Percentiles rank a stretch among this genome's conserved stretches.
Evolutionary conservation across 345 rosid species (phyloP).

Genomic region (Sisymbrium altissimum): DNA sequence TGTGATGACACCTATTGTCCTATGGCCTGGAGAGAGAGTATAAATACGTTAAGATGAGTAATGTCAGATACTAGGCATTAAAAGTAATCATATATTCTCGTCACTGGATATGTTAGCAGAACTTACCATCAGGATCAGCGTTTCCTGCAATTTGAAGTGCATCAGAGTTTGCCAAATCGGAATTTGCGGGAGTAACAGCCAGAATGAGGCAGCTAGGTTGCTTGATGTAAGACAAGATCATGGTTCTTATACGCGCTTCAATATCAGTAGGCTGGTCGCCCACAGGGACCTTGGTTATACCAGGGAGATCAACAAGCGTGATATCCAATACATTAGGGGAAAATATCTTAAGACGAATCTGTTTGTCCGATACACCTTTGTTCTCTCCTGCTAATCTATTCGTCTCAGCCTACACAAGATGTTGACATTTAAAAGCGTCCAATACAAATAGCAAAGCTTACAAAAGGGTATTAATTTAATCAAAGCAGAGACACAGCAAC

Average conservation of each 20-base stretch:
- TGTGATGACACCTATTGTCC: slow-evolving; percentile 70
- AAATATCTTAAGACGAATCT: slow-evolving; percentile 50
- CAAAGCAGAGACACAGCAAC: background rate
- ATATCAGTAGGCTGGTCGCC: slow-evolving; percentile 71
- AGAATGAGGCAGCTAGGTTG: slow-evolving; percentile 53
- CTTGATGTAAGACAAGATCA: slow-evolving; percentile 52
- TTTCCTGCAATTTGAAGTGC: slow-evolving; percentile 63
- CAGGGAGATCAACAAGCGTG: slow-evolving; percentile 69
- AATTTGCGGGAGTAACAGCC: slow-evolving; percentile 70
- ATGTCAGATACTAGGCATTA: background rate
- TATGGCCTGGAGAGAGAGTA: slow-evolving; percentile 46
- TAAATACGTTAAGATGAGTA: slow-evolving; percentile 5
- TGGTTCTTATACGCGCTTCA: slow-evolving; percentile 52
- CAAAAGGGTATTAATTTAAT: background rate
- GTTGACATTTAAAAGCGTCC: background rate
- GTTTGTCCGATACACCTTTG: slow-evolving; percentile 59
- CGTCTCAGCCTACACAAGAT: slow-evolving; percentile 55
- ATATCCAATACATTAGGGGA: slow-evolving; percentile 65
- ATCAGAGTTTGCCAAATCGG: slow-evolving; percentile 75
- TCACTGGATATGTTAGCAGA: background rate
- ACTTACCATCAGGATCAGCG: slow-evolving; percentile 60
- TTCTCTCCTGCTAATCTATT: slow-evolving; percentile 54
- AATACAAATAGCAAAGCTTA: background rate
- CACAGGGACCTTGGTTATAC: slow-evolving; percentile 69
- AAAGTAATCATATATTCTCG: background rate